Percentiles rank a stretch among this genome's conserved stretches.
phyloP scores from a whole-genome alignment of 441 rosid species.

The Gossypium lobatum region DNA sequence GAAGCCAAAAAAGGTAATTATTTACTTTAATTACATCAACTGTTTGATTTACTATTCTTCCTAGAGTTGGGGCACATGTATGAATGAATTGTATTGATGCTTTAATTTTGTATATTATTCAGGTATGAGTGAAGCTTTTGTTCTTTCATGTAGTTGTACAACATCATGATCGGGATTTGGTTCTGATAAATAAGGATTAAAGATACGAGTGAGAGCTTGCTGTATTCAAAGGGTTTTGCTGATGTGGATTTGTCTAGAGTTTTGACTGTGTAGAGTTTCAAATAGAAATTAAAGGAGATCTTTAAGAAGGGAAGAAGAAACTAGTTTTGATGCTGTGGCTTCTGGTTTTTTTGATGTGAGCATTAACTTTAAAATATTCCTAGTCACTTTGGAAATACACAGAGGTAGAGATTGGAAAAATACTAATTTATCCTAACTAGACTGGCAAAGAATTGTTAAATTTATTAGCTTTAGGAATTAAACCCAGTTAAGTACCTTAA shows the following conservation, averaged over 20 bases:
- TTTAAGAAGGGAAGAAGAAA: neutral
- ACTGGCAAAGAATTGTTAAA: neutral
- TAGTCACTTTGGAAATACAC: neutral
- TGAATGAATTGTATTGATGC: conserved; percentile 3
- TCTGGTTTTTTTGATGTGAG: neutral
- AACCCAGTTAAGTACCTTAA: neutral
- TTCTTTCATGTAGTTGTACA: neutral
- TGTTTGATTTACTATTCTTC: neutral
- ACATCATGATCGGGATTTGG: conserved; percentile 8
- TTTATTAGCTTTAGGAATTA: neutral
- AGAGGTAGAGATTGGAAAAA: neutral
- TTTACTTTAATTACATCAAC: conserved; percentile 5
- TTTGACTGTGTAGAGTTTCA: neutral
- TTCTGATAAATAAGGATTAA: conserved; percentile 6
- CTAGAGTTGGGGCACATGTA: neutral
- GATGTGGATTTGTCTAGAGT: neutral
- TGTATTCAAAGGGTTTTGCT: neutral
- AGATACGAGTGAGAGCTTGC: neutral
- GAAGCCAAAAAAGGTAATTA: conserved; percentile 82
- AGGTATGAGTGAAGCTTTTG: conserved; percentile 3
- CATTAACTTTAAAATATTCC: neutral
- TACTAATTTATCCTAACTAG: neutral
- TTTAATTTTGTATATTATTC: neutral
- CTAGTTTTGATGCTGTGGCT: neutral
- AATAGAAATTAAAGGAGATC: neutral